Conservation (phyloP, 805 yeast species). For the Candida morakotiae region DNA sequence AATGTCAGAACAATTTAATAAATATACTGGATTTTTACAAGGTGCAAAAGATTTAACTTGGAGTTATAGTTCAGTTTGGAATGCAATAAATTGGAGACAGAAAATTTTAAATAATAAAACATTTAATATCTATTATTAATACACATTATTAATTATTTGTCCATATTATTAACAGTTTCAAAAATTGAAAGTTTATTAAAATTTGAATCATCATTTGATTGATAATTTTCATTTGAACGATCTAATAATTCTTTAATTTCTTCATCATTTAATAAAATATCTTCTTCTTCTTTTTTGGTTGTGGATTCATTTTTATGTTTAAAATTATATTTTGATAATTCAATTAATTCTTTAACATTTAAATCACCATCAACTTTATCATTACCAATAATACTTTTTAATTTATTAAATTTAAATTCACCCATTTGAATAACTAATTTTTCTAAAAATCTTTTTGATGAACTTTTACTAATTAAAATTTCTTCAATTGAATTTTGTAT, state of each 20-base stretch:
- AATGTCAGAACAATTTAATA: constrained; percentile 88
- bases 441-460: constrained; percentile 75
- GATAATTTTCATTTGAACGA: constrained; percentile 27
- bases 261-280: constrained; percentile 19
- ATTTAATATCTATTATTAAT: too few species aligned
- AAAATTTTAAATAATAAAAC: too few species aligned
- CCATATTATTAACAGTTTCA: constrained; percentile 35
- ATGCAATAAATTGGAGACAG: constrained; percentile 61
- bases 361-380: constrained; percentile 12
- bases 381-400: constrained; percentile 17
- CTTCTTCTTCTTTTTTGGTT: constrained; percentile 7
- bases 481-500: constrained; percentile 81
- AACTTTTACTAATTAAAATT: constrained; percentile 71
- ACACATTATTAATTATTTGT: too few species aligned
- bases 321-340: constrained; percentile 16
- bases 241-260: constrained; percentile 43
- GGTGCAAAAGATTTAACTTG: constrained; percentile 89
- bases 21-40: constrained; percentile 74
- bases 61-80: constrained; percentile 80
- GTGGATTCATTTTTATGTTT: constrained; percentile 10
- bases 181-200: constrained; percentile 30
- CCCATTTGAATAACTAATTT: constrained; percentile 54
- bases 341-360: constrained; percentile 17
- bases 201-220: constrained; percentile 13
- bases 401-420: constrained; percentile 27